Evolutionary conservation across 2,329 filamentous ascomycete species (phyloP).

Genomic region (Diaporthe helianthi): DNA sequence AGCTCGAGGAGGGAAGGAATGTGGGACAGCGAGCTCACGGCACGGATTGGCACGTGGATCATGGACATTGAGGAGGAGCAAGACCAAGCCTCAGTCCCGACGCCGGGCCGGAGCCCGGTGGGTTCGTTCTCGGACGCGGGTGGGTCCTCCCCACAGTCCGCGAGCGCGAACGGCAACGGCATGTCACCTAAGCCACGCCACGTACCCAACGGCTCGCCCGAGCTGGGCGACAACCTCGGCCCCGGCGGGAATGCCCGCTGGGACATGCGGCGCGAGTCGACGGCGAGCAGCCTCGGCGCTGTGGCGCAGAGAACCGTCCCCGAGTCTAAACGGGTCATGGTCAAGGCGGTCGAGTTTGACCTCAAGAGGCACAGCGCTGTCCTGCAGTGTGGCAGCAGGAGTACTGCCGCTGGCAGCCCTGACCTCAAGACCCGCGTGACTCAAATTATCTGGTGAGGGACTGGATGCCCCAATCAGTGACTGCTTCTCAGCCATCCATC

Average conservation of each 20-base stretch:
- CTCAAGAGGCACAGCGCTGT: slow-evolving; percentile 57
- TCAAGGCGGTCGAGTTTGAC: slow-evolving; percentile 64
- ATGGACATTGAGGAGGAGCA: slow-evolving; percentile 61
- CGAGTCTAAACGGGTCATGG: slow-evolving; percentile 62
- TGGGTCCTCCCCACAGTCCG: slow-evolving; percentile 5
- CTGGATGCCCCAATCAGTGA: slow-evolving; percentile 4
- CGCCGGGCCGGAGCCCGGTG: slow-evolving; percentile 40
- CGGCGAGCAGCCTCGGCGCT: slow-evolving; percentile 37
- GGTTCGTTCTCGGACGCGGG: slow-evolving; percentile 31
- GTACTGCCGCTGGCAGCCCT: slow-evolving; percentile 52
- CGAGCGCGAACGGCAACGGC: slow-evolving; percentile 39
- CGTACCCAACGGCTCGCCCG: slow-evolving; percentile 40
- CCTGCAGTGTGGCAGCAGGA: slow-evolving; percentile 61
- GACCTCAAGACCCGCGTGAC: slow-evolving; percentile 57
- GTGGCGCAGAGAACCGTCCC: slow-evolving; percentile 49
- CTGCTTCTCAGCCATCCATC: neutral
- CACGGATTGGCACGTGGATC: slow-evolving; percentile 63
- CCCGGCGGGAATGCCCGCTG: slow-evolving; percentile 54
- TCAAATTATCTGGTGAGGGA: slow-evolving; percentile 54
- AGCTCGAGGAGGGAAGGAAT: slow-evolving; percentile 70
- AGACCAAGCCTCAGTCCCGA: slow-evolving; percentile 40
- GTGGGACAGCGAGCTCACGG: slow-evolving; percentile 70
- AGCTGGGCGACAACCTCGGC: slow-evolving; percentile 48
- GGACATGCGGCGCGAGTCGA: slow-evolving; percentile 42
- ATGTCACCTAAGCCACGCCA: slow-evolving; percentile 36